A percentile compares a stretch with the other conserved stretches of the same genome.
These are phyloP conservation scores for Nemania diffusa DNA, from an alignment of 2,329 filamentous ascomycete genomes.

Conservation along the genomic window DNA sequence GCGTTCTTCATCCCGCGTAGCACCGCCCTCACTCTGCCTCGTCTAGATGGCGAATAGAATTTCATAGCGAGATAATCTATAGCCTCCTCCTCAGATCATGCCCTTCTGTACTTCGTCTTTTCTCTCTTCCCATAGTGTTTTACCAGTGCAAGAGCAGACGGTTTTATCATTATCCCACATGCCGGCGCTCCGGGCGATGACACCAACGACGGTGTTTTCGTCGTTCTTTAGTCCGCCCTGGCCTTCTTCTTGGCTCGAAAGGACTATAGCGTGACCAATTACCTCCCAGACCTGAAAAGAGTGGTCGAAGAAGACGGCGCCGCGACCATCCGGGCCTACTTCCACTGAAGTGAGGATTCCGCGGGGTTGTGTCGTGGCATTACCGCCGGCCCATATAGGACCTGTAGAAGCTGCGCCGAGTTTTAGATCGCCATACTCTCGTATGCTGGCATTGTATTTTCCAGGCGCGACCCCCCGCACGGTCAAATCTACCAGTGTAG, in stretches of 20 bases:
- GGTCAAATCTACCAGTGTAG: slow-evolving; percentile 88
- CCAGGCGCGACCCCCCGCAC: slow-evolving; percentile 84
- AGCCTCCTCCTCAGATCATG: slow-evolving; percentile 73
- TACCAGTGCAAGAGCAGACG: slow-evolving; percentile 96
- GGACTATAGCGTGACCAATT: slow-evolving; percentile 91
- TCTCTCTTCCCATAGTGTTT: slow-evolving; percentile 98
- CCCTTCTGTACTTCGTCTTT: slow-evolving; percentile 88
- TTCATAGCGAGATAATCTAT: background rate
- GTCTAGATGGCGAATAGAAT: slow-evolving; percentile 1
- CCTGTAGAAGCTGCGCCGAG: slow-evolving; percentile 85
- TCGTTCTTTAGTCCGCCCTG: slow-evolving; percentile 76
- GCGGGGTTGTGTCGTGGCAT: slow-evolving; percentile 55
- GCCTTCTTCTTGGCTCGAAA: slow-evolving; percentile 73
- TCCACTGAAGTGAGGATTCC: slow-evolving; percentile 77
- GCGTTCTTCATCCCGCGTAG: background rate
- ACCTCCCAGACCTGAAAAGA: slow-evolving; percentile 93
- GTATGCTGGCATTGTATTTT: slow-evolving; percentile 83
- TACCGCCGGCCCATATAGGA: slow-evolving; percentile 75
- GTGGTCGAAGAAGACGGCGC: slow-evolving; percentile 82
- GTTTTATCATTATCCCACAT: slow-evolving; percentile 99
- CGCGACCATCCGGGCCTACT: slow-evolving; percentile 79
- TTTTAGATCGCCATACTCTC: slow-evolving; percentile 88
- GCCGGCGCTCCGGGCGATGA: slow-evolving; percentile 95
- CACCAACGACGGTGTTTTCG: slow-evolving; percentile 86
- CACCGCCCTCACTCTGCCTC: background rate